phyloP scores from a whole-genome alignment of 192 early-diverging fungal species.

The Gryganskiella cystojenkinii region DNA sequence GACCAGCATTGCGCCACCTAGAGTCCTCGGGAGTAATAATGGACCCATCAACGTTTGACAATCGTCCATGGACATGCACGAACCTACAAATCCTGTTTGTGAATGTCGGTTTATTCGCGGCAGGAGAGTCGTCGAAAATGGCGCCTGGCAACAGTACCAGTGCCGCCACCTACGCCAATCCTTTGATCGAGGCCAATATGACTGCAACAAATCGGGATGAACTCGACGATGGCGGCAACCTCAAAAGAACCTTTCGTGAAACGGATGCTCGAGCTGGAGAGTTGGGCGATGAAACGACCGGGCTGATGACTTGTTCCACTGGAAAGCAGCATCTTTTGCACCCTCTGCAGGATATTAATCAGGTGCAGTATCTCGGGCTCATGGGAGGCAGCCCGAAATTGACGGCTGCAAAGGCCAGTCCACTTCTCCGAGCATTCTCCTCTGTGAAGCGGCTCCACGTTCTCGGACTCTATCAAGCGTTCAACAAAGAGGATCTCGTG shows the following conservation, averaged over 20 bases:
- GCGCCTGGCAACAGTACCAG: not conserved
- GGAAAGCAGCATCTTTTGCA: constrained; percentile 18
- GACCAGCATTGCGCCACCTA: constrained; percentile 22
- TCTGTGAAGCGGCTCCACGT: constrained; percentile 40
- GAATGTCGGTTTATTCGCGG: constrained; percentile 34
- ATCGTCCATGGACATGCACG: constrained; percentile 25
- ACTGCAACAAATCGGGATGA: too few species aligned
- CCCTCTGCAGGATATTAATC: constrained; percentile 29
- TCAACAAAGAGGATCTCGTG: constrained; percentile 37
- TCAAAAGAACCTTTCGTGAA: too few species aligned
- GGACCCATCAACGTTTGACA: constrained; percentile 34
- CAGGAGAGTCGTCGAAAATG: not conserved
- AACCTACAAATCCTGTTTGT: constrained; percentile 42
- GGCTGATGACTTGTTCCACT: too few species aligned
- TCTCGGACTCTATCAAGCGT: constrained; percentile 28
- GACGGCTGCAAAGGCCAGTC: constrained; percentile 2
- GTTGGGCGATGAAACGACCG: not conserved
- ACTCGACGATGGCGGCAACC: too few species aligned
- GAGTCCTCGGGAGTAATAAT: constrained; percentile 37
- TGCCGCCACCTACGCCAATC: too few species aligned
- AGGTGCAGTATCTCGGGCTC: constrained; percentile 35
- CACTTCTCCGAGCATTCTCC: constrained; percentile 25
- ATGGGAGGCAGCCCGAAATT: constrained; percentile 39
- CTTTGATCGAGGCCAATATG: too few species aligned
- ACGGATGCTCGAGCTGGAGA: not conserved